Evolutionary conservation across 257 asterid species (phyloP), one percentile per base, ranked within the genome.

Genomic region (Henckelia pumila): DNA sequence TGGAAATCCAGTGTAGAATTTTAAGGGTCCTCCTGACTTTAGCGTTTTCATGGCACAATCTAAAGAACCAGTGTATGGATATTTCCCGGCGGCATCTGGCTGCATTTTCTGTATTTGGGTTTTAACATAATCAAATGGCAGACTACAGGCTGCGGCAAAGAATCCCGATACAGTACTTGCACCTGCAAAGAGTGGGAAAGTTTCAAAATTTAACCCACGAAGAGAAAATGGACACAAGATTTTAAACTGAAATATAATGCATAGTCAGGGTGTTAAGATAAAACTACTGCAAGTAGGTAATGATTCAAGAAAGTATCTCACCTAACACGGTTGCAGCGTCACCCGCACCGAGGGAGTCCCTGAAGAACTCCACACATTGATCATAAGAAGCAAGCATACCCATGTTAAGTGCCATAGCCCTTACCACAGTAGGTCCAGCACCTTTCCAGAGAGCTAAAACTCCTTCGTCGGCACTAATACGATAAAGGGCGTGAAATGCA

Each of bases 391-490:
- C 92, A 71, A 93, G 96, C 99, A 93, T 93, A 49, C 99, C 99
- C 99, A 90, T 93, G 80, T 93, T 93, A 53, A 93, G 87, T 20
- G 97, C 96, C 99, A 93, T 93, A 50, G 99, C 99, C 83, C 99
- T 86, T 29, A 93, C 99, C 33, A 93, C 99, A 22, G 99, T 90
- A 7, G 99, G 99, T 63, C 95, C 97, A 4, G 99, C 97, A 50
- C 99, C 99, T 83, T 93, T 93, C 99, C 99, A 93, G 21, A 90
- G 92, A 1, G 99, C 88, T 73, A 86, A 68, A 5, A 93, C 83
- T 50, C 99, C 99, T 82, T 93, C 99, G 56, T 93, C 97, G 20
- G 85, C 65, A 57, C 24, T 67, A 56, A 93, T 93, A 23, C 95
- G 97, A 28, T 29, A 70, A 33, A 93, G 99, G 7, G 99, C 99